A percentile compares a stretch with the other conserved stretches of the same genome.
phyloP scores from a whole-genome alignment of 495 filamentous ascomycete species.

The Neurospora sp. region DNA sequence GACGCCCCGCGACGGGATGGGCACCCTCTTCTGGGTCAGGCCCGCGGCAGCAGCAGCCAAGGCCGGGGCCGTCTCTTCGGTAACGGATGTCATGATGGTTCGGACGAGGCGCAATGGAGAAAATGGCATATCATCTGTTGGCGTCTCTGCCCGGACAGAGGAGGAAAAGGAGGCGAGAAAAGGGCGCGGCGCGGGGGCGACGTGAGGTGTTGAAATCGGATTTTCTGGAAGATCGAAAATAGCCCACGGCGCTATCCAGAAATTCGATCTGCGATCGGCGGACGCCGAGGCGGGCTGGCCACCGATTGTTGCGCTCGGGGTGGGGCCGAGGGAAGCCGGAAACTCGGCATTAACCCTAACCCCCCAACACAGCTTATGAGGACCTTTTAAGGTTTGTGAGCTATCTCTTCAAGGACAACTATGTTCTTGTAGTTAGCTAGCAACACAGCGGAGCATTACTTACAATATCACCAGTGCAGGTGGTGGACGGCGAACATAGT shows the following conservation, averaged over 20 bases:
- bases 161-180: neutral
- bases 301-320: neutral
- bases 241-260: neutral
- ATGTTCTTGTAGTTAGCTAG: neutral
- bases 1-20: constrained; percentile 79
- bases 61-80: neutral
- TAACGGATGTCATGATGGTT: neutral
- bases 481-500: neutral
- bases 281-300: neutral
- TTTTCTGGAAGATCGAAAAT: neutral
- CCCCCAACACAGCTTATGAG: neutral
- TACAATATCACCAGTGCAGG: neutral
- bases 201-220: neutral
- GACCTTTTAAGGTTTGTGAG: neutral
- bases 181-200: neutral
- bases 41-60: neutral
- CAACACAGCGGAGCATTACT: no score
- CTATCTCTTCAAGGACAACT: neutral
- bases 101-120: neutral
- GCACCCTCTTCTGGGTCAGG: constrained; percentile 44
- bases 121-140: neutral
- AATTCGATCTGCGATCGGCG: neutral
- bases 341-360: neutral
- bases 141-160: neutral
- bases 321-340: neutral